Conservation (phyloP, 176 grass and related monocot species). For the Hsuehochloa calcarea region DNA sequence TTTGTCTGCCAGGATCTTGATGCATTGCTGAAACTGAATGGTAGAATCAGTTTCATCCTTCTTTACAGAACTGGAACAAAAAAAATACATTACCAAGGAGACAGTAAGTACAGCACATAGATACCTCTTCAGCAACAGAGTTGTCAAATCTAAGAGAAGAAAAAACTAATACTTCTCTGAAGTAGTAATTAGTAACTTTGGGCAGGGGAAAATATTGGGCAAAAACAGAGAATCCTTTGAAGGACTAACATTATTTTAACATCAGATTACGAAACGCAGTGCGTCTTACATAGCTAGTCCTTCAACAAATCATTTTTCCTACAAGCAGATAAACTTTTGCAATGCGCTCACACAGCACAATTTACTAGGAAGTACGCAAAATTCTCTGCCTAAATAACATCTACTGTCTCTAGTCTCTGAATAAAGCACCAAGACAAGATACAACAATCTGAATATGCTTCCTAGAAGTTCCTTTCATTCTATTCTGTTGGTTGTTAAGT, state of each 20-base stretch:
- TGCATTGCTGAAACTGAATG: conserved; percentile 83
- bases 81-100: not conserved
- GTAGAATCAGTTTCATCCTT: conserved; percentile 86
- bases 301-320: not conserved
- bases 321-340: conserved; percentile 14
- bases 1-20: conserved; percentile 80
- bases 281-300: not conserved
- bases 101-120: not conserved
- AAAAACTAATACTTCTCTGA: not conserved
- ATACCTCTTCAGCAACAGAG: not conserved
- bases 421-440: not conserved
- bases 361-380: not conserved
- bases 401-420: not conserved
- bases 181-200: not conserved
- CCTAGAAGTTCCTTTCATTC: not conserved
- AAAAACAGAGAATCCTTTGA: not conserved
- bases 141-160: not conserved
- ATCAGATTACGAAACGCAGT: not conserved
- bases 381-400: conserved; percentile 1
- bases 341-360: not conserved
- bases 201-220: not conserved
- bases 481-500: not conserved
- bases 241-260: conserved; percentile 7
- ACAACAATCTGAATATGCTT: not conserved
- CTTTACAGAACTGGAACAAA: conserved; percentile 56